These are phyloP conservation scores for Annulohypoxylon truncatum DNA, from an alignment of 2,329 filamentous ascomycete genomes.

Conservation along the genomic window DNA sequence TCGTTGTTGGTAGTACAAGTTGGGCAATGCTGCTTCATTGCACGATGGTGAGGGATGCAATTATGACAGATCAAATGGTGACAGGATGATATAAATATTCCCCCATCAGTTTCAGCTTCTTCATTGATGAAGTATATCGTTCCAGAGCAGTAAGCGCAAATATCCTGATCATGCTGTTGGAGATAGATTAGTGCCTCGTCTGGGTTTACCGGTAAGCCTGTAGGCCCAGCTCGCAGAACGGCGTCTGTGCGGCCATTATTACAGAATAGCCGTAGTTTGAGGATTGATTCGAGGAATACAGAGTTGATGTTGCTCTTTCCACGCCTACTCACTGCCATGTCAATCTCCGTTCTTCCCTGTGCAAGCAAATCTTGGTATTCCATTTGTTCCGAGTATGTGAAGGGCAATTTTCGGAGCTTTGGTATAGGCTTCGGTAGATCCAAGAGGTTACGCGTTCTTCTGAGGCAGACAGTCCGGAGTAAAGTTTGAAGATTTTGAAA, in stretches of 20 bases:
- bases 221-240: background rate
- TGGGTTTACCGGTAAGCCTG: background rate
- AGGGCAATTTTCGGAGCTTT: background rate
- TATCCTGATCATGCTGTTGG: constrained; percentile 12
- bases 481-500: background rate
- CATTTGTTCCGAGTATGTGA: constrained; percentile 19
- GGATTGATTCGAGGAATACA: constrained; percentile 31
- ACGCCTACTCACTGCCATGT: constrained; percentile 14
- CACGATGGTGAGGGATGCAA: background rate
- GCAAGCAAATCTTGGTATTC: constrained; percentile 24
- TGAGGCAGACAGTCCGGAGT: background rate
- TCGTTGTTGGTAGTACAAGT: background rate
- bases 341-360: constrained; percentile 25
- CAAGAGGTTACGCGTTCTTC: background rate
- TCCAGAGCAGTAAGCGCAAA: background rate
- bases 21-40: background rate
- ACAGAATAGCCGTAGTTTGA: constrained; percentile 47
- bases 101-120: background rate
- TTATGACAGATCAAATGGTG: background rate
- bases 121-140: background rate
- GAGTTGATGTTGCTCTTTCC: background rate
- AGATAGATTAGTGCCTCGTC: constrained; percentile 25
- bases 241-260: constrained; percentile 1
- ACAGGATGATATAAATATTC: background rate
- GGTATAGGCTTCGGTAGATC: background rate